Evolutionary conservation across 371 early-diverging fungal genomes (phyloP).

Genomic region (Basidiobolus meristosporus): DNA sequence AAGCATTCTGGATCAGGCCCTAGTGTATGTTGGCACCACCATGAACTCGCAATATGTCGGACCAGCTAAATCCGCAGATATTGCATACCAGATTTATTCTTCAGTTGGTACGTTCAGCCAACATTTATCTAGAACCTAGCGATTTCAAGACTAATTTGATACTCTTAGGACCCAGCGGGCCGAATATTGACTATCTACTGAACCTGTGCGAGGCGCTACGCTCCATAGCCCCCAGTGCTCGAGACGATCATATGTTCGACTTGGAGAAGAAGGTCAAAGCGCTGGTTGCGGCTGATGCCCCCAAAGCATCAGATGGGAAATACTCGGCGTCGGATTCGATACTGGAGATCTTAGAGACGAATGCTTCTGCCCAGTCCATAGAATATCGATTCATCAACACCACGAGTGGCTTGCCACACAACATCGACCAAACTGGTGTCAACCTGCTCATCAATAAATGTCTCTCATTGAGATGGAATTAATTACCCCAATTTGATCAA

Average conservation of each 20-base stretch:
- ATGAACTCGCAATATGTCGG: conserved; percentile 70
- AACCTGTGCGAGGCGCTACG: conserved; percentile 46
- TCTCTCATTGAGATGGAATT: too few species aligned
- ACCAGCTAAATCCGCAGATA: conserved; percentile 34
- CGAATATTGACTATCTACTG: conserved; percentile 55
- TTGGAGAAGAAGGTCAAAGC: conserved; percentile 28
- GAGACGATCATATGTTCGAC: conserved; percentile 37
- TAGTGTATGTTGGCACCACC: conserved; percentile 69
- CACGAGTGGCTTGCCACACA: too few species aligned
- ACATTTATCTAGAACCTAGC: neutral
- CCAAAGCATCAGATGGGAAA: too few species aligned
- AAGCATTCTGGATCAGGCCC: conserved; percentile 18
- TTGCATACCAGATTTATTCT: conserved; percentile 49
- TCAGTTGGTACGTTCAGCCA: conserved; percentile 26
- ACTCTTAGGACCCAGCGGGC: conserved; percentile 42
- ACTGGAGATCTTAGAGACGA: too few species aligned
- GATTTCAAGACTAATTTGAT: neutral
- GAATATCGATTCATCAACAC: too few species aligned
- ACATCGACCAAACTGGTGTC: too few species aligned
- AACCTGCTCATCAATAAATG: too few species aligned
- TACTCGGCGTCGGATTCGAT: too few species aligned
- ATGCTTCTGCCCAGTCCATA: too few species aligned
- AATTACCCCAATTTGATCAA: too few species aligned
- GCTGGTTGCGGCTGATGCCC: too few species aligned
- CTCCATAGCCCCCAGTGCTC: conserved; percentile 25